These are phyloP conservation scores for Hypoxylon lienhwacheense DNA, from an alignment of 495 filamentous ascomycete species.

Conservation along the genomic window DNA sequence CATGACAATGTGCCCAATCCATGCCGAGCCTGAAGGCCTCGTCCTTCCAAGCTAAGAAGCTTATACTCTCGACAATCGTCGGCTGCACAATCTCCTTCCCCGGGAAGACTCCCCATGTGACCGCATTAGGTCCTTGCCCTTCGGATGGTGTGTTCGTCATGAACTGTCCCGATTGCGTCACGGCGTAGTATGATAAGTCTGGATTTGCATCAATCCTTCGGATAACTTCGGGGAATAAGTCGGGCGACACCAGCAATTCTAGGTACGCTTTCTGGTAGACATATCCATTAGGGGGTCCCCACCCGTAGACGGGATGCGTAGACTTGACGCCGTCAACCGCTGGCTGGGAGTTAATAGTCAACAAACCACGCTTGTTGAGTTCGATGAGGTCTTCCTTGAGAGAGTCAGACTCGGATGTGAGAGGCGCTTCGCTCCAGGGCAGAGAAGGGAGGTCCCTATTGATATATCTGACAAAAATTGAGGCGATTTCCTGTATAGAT, in stretches of 20 bases:
- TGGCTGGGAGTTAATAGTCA: conserved; percentile 98
- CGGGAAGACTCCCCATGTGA: conserved; percentile 99
- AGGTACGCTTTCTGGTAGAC: conserved; percentile 99
- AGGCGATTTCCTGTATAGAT: conserved; percentile 74
- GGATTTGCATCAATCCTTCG: conserved; percentile 74
- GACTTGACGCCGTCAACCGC: conserved; percentile 92
- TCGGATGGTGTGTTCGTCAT: conserved; percentile 82
- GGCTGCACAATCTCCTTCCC: conserved; percentile 99
- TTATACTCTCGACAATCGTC: conserved; percentile 97
- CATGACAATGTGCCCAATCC: conserved; percentile 92
- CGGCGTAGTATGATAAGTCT: conserved; percentile 89
- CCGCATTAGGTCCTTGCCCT: conserved; percentile 89
- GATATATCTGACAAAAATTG: conserved; percentile 83
- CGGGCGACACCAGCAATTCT: conserved; percentile 82
- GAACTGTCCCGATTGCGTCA: conserved; percentile 76
- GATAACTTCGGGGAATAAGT: conserved; percentile 75
- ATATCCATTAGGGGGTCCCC: conserved; percentile 93
- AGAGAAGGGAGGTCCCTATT: conserved; percentile 76
- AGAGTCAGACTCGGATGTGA: conserved; percentile 75
- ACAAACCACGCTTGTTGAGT: conserved; percentile 81
- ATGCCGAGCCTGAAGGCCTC: conserved; percentile 91
- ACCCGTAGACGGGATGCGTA: conserved; percentile 82
- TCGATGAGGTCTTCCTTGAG: conserved; percentile 76
- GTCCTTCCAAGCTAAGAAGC: conserved; percentile 98
- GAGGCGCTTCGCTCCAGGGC: conserved; percentile 92